Base-by-base conservation (phyloP, 768 basidiomycete species). In the Tephrocybe sp. region DNA sequence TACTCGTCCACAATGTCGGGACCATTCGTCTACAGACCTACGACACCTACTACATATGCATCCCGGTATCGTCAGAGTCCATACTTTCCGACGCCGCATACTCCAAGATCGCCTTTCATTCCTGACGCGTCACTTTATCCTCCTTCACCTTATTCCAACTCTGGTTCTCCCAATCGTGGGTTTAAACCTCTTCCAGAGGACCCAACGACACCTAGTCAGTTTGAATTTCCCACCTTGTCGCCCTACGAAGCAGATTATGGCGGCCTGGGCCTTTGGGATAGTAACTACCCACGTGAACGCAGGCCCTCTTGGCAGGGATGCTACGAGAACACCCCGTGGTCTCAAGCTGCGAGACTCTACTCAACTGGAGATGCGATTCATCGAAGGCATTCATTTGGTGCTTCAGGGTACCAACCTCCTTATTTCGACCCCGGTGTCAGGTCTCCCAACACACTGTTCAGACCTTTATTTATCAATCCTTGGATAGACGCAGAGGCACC, bases 401-500 rank as follows among this genome's bases (percentile, higher is more conserved):
- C 27, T 4, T 4, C 3, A 11, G 23, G 15, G 2, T 39, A 25
- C 6, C 38, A 15, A 18, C 6, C 21, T 16, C 18, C 23, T 16
- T 41, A 21, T 23, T 15, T 12, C 37, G 16, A 31, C 9, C 12
- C 23, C n/a, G 29, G 30, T 10, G 2, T 38, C 3, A 23, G 27
- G 34, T 33, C 47, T 5, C 33, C 33, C 4, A 6, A 34, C 15
- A 19, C 37, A 3, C n/a, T 18, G 6, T 38, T 38, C 18, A 38
- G 3, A 12, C 37, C 37, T 19, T 38, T 38, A 9, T 19, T 21
- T n/a, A 21, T 51, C 22, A 24, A 51, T 24, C 44, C 23, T 8
- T 51, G 44, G 43, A 51, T 51, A n/a, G n/a, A 51, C 9, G 43
- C 43, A 27, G 23, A 45, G 15, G 31, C 9, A 7, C 50, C 43